phyloP scores from a whole-genome alignment of 257 asterid genomes.

The Anisodus acutangulus region DNA sequence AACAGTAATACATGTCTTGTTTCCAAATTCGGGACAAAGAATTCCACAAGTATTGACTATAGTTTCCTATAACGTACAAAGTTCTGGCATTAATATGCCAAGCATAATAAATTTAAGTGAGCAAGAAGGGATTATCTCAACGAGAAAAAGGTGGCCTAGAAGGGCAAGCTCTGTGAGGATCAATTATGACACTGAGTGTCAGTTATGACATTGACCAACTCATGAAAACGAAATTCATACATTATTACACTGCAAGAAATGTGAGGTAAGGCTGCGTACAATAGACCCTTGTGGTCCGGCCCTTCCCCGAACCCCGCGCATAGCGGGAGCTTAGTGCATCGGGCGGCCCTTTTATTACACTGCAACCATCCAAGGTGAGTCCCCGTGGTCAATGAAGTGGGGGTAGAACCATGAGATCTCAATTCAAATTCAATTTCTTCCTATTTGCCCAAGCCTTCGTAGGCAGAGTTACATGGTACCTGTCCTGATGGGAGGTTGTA shows the following conservation, averaged over 20 bases:
- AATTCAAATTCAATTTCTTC: neutral
- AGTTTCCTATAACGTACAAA: neutral
- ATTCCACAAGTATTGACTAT: conserved; percentile 1
- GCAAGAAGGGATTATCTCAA: neutral
- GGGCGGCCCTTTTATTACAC: too few species aligned
- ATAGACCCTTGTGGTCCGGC: too few species aligned
- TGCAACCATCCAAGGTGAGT: neutral
- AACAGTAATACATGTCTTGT: neutral
- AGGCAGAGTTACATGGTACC: neutral
- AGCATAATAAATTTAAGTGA: neutral
- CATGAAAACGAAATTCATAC: neutral
- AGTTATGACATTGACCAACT: neutral
- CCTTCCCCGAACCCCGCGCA: too few species aligned
- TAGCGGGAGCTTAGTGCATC: too few species aligned
- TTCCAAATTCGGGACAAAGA: neutral
- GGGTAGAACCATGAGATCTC: neutral
- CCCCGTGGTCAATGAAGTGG: neutral
- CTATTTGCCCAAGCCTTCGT: neutral
- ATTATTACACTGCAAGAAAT: neutral
- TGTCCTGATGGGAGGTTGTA: neutral
- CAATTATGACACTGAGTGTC: neutral
- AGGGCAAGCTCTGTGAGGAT: neutral
- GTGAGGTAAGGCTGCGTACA: too few species aligned
- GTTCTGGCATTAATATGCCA: neutral
- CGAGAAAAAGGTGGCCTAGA: too few species aligned